Conservation (phyloP, 2,329 filamentous ascomycete species). For the Aspergillus texensis region DNA sequence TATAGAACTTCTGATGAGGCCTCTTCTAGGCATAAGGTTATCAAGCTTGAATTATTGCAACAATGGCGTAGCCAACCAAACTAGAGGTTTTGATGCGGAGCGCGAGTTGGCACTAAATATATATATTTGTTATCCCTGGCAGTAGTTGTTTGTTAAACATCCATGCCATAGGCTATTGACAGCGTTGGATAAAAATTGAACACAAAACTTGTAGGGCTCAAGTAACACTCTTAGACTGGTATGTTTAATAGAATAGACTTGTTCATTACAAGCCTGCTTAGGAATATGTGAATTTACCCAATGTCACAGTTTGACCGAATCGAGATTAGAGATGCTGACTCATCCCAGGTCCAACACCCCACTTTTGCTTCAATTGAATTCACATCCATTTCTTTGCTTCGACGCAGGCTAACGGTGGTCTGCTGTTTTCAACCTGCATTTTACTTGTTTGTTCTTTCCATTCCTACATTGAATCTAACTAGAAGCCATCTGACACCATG, state of each 20-base stretch:
- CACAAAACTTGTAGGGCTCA: too few relatives aligned
- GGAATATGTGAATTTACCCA: not conserved
- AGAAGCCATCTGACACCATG: conserved; percentile 18
- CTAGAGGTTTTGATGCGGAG: too few relatives aligned
- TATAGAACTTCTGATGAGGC: not conserved
- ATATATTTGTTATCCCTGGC: too few relatives aligned
- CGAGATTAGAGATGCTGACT: not conserved
- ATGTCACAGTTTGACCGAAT: not conserved
- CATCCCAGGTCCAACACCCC: not conserved
- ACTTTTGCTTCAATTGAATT: not conserved
- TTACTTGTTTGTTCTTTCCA: not conserved
- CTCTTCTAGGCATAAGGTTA: not conserved
- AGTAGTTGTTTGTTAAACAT: too few relatives aligned
- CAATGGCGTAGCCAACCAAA: not conserved
- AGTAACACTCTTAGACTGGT: not conserved
- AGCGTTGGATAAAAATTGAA: too few relatives aligned
- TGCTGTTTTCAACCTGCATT: not conserved
- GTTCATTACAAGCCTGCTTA: not conserved
- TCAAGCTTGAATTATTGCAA: not conserved
- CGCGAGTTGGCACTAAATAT: too few relatives aligned
- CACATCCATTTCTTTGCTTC: not conserved
- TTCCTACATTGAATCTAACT: not conserved
- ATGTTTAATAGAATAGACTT: not conserved
- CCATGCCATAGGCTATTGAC: too few relatives aligned
- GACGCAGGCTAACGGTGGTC: not conserved